phyloP scores from a whole-genome alignment of 2,329 filamentous ascomycete species.

The Amylocarpus encephaloides region DNA sequence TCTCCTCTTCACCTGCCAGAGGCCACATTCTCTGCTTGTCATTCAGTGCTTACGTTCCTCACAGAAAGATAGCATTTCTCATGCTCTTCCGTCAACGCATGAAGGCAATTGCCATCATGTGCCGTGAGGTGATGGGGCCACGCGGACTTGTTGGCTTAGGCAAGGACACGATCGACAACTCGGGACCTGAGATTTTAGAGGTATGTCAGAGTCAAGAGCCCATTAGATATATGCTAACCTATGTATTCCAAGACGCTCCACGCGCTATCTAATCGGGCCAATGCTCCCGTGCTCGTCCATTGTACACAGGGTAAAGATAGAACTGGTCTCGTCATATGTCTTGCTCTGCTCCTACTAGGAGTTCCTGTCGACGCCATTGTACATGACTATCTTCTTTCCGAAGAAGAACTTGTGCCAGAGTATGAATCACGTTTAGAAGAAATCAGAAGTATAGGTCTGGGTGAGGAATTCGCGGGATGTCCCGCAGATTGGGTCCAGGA shows the following conservation, averaged over 20 bases:
- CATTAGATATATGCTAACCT: neutral
- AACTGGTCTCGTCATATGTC: conserved; percentile 63
- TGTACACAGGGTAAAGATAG: conserved; percentile 90
- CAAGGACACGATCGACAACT: conserved; percentile 62
- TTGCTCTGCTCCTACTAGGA: conserved; percentile 59
- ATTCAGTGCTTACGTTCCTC: neutral
- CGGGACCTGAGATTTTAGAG: conserved; percentile 52
- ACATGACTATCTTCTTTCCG: conserved; percentile 65
- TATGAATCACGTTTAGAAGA: conserved; percentile 59
- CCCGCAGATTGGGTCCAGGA: conserved; percentile 55
- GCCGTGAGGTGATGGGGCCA: conserved; percentile 62
- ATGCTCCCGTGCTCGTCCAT: conserved; percentile 65
- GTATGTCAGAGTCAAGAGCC: conserved; percentile 24
- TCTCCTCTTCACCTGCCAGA: neutral
- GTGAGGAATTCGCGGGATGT: conserved; percentile 66
- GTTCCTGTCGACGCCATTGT: conserved; percentile 55
- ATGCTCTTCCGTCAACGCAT: conserved; percentile 61
- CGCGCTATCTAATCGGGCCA: conserved; percentile 40
- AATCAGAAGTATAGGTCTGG: conserved; percentile 63
- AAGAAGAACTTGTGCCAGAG: conserved; percentile 54
- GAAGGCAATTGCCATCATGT: conserved; percentile 63
- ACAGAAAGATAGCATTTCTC: conserved; percentile 53
- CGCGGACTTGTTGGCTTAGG: conserved; percentile 67
- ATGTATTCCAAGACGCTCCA: conserved; percentile 39
- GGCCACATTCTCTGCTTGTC: too few species aligned